These are phyloP conservation scores for Ziziphus jujuba DNA, from an alignment of 306 rosid genomes.

Conservation along the genomic window DNA sequence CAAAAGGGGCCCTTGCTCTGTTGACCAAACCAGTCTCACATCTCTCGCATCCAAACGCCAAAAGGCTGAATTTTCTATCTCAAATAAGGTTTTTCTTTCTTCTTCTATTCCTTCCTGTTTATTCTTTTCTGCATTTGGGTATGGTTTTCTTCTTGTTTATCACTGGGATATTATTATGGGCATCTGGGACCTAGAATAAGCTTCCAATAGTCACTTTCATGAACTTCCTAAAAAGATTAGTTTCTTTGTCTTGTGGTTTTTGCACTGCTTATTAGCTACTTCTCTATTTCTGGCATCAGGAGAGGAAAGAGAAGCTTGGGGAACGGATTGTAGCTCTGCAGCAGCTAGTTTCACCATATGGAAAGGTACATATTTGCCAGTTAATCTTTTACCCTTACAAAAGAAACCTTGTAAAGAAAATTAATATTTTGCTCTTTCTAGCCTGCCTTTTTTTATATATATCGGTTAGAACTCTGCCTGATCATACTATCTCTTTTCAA, in stretches of 20 bases:
- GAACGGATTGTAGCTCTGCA: slow-evolving; percentile 83
- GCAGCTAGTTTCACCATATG: slow-evolving; percentile 97
- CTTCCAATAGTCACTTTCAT: neutral
- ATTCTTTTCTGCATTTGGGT: slow-evolving; percentile 11
- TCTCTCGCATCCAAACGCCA: slow-evolving; percentile 85
- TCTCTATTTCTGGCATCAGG: slow-evolving; percentile 43
- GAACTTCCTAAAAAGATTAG: neutral
- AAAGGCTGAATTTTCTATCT: slow-evolving; percentile 73
- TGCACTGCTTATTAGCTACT: slow-evolving; percentile 14
- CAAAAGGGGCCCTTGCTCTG: slow-evolving; percentile 79
- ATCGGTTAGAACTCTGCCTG: neutral
- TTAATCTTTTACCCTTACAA: slow-evolving; percentile 1
- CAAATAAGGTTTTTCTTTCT: slow-evolving; percentile 63
- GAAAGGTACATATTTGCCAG: slow-evolving; percentile 58
- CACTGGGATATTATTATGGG: neutral
- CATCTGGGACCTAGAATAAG: neutral
- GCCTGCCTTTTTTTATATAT: too few relatives aligned
- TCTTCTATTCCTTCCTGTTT: neutral
- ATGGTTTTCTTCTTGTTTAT: neutral
- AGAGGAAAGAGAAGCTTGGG: slow-evolving; percentile 87
- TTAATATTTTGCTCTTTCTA: too few relatives aligned
- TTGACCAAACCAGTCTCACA: slow-evolving; percentile 63
- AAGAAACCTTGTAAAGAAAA: neutral
- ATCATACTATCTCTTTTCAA: neutral
- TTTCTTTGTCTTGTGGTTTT: neutral